Base-by-base conservation (phyloP, 768 basidiomycete species). In the Tulasnella sp. region DNA sequence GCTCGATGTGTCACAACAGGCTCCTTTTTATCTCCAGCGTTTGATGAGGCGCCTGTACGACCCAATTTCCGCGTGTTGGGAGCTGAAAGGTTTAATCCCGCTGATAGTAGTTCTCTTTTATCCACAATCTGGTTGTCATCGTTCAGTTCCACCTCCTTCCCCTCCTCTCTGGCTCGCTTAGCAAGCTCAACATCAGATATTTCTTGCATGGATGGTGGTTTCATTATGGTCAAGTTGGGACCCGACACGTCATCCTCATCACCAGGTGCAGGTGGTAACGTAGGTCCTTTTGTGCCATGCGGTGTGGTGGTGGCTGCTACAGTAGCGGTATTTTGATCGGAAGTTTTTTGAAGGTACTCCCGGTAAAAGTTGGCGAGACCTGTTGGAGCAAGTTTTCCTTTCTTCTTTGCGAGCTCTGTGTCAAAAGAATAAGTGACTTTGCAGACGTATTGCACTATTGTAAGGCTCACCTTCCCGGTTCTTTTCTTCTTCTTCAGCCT, bases 121-220 rank as follows among this genome's bases (percentile, higher is more conserved):
- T 99, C 95, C 42, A 99, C 83, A 40, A 98, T 91, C 63, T 92
- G 87, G 59, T 91, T 92, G 59, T 96, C 92, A 64, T 98, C 93
- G 64, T 98, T 98, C 29, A 96, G 69, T 65, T 96, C 93, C 29
- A 99, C 81, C 9, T 79, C 72, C 63, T 84, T 84, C 20, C 91
- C 92, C 60, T 83, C 72, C 53, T 72, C 76, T 57, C 72, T 70
- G 13, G 89, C 88, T 37, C 74, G 59, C 37, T 65, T 74, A 20
- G 84, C 88, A 24, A 88, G 72, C 60, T 88, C 81, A 25, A 76
- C 60, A 64, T 93, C 90, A 32, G 84, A 79, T 58, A 73, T 65
- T 37, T 41, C 48, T n/a, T n/a, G n/a, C n/a, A n/a, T n/a, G n/a
- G n/a, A n/a, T 16, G 39, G 43, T 42, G 8, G 25, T 28, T 55